Evolutionary conservation across 2,329 filamentous ascomycete species (phyloP), one percentile per base, ranked within the genome.

Genomic region (Coniochaeta sp.): DNA sequence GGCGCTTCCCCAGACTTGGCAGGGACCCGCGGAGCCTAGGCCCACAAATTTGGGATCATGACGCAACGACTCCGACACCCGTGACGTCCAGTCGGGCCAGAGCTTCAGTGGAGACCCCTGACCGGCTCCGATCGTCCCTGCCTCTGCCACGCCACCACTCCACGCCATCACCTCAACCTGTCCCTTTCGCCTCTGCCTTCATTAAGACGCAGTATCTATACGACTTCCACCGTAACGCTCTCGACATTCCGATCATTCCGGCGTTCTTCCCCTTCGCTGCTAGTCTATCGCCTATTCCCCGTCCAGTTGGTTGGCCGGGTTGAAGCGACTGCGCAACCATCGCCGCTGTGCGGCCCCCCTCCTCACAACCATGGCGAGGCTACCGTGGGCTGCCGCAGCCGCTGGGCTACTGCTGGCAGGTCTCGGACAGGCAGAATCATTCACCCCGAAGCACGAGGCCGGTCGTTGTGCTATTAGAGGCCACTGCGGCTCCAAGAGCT

Each of bases 401-500:
- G 68, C 68, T 61, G 68, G 69, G 62, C 69, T 74, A 57, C 64
- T 77, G 64, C 67, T 77, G 56, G 69, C 68, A 32, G 69, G 70
- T 34, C 63, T 73, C 22, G 66, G 64, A 40, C 61, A 56, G 34
- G 62, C 65, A 57, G 66, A 67, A 9, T 63, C 70, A 55, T 73
- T 71, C 60, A 86, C 83, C 0, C 78, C 81, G 1, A 90, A 86
- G 65, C 93, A 97, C 68, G 93, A 97, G 74, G 80, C 88, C 57
- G 93, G 93, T 44, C 84, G 93, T 65, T 98, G 93, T 74, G 91
- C 93, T 1, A 91, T 98, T 63, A 86, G 93, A 57, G 92, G 92
- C 8, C 89, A 96, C 64, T 99, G 95, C 72, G 95, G 95, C 55
- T 93, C 92, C 74, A 88, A 93, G 75, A 88, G 89, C 64, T 89